A percentile compares a stretch with the other conserved stretches of the same genome.
phyloP scores from a whole-genome alignment of 2,329 filamentous ascomycete species.

The Ploettnerulaceae sp. region DNA sequence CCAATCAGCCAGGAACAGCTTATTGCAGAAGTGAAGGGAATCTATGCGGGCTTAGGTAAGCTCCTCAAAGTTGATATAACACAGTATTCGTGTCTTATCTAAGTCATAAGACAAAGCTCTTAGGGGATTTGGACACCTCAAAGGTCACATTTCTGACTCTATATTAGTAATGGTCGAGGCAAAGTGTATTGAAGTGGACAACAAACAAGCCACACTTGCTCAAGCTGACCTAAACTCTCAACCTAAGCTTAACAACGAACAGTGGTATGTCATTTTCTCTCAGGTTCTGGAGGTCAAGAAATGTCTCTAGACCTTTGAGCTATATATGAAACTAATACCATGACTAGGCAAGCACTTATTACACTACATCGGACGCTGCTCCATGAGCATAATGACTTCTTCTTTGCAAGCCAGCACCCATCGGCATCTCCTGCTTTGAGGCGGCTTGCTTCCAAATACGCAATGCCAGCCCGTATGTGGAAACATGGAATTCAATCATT shows the following conservation, averaged over 20 bases:
- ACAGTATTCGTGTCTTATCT: too few relatives aligned
- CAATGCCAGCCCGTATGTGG: slow-evolving; percentile 95
- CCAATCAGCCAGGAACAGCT: slow-evolving; percentile 31
- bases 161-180: slow-evolving; percentile 76
- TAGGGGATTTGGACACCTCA: too few relatives aligned
- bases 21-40: slow-evolving; percentile 38
- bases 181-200: slow-evolving; percentile 85
- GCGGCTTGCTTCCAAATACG: slow-evolving; percentile 71
- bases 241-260: slow-evolving; percentile 53
- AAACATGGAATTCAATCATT: slow-evolving; percentile 84
- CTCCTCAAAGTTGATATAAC: too few relatives aligned
- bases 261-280: too few relatives aligned
- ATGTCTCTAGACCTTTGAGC: too few relatives aligned
- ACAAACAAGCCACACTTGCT: slow-evolving; percentile 49
- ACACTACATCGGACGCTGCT: slow-evolving; percentile 75
- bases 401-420: slow-evolving; percentile 82
- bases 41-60: slow-evolving; percentile 80
- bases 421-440: slow-evolving; percentile 64
- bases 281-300: too few relatives aligned
- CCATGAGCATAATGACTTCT: slow-evolving; percentile 81
- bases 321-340: too few relatives aligned
- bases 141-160: too few relatives aligned
- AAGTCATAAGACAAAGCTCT: too few relatives aligned
- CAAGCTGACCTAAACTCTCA: slow-evolving; percentile 42
- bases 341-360: slow-evolving; percentile 74